Conservation (phyloP, 345 rosid genomes). For the Sonneratia alba region DNA sequence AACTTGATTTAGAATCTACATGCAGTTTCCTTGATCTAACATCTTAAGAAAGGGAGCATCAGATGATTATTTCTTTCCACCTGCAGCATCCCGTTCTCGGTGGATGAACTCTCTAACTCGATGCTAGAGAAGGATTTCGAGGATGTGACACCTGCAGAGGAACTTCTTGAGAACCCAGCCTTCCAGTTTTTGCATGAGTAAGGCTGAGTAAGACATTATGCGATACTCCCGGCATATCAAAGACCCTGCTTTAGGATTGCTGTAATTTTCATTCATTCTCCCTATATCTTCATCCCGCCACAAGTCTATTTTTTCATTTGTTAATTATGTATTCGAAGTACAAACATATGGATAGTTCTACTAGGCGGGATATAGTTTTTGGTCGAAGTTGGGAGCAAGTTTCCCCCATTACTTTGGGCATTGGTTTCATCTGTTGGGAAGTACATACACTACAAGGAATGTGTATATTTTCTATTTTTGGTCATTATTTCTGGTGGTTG, state of each 20-base stretch:
- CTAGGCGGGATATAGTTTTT: conserved; percentile 17
- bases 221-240: not conserved
- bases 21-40: not conserved
- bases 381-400: conserved; percentile 1
- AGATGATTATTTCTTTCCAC: not conserved
- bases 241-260: not conserved
- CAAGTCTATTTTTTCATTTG: conserved; percentile 31
- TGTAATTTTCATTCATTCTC: not conserved
- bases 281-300: conserved; percentile 12
- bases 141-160: conserved; percentile 69
- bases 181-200: conserved; percentile 72
- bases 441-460: not conserved
- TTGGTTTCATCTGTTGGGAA: not conserved
- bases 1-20: not conserved
- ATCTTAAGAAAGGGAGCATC: not conserved
- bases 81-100: conserved; percentile 89
- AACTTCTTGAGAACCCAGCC: conserved; percentile 67
- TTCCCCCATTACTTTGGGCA: not conserved
- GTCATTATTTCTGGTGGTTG: not conserved
- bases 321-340: conserved; percentile 18
- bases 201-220: conserved; percentile 8
- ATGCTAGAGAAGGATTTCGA: conserved; percentile 81
- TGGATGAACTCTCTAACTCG: conserved; percentile 73
- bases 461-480: not conserved
- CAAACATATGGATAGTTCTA: conserved; percentile 23